A percentile compares a stretch with the other conserved stretches of the same genome.
phyloP scores from a whole-genome alignment of 2,329 filamentous ascomycete genomes.

The Neodidymelliopsis sp. region DNA sequence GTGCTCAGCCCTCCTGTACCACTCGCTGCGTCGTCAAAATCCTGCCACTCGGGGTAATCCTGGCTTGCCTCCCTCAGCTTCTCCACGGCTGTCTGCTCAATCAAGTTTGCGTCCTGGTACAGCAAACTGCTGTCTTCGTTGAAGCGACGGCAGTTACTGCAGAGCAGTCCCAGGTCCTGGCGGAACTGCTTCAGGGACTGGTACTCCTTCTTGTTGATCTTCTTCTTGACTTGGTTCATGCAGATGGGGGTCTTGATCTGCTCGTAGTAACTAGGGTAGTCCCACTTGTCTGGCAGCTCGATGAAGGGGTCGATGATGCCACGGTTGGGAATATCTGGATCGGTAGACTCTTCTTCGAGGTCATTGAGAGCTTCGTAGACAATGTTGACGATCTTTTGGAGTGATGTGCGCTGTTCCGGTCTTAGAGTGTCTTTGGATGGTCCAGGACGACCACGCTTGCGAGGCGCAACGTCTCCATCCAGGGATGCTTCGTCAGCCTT shows the following conservation, averaged over 20 bases:
- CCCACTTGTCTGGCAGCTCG: slow-evolving; percentile 84
- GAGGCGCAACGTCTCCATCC: slow-evolving; percentile 69
- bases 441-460: slow-evolving; percentile 69
- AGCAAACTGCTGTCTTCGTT: slow-evolving; percentile 95
- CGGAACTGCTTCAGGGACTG: slow-evolving; percentile 79
- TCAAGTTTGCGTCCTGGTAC: slow-evolving; percentile 89
- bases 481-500: slow-evolving; percentile 76
- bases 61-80: slow-evolving; percentile 63
- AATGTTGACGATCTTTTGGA: slow-evolving; percentile 80
- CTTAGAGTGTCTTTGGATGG: slow-evolving; percentile 74
- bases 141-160: slow-evolving; percentile 91
- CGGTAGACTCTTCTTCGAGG: slow-evolving; percentile 77
- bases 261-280: slow-evolving; percentile 94
- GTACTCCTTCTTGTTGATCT: slow-evolving; percentile 97
- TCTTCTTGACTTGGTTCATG: slow-evolving; percentile 93
- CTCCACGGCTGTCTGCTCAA: slow-evolving; percentile 69
- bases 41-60: slow-evolving; percentile 63
- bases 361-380: slow-evolving; percentile 84
- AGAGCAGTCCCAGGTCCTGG: slow-evolving; percentile 82
- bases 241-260: slow-evolving; percentile 92
- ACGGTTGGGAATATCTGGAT: slow-evolving; percentile 68
- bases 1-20: slow-evolving; percentile 56
- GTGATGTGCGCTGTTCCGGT: slow-evolving; percentile 72
- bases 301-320: slow-evolving; percentile 94
- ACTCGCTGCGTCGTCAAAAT: slow-evolving; percentile 62